A percentile compares a stretch with the other conserved stretches of the same genome.
Conservation (phyloP, 495 filamentous ascomycete genomes). For the Penicillium parvum region DNA sequence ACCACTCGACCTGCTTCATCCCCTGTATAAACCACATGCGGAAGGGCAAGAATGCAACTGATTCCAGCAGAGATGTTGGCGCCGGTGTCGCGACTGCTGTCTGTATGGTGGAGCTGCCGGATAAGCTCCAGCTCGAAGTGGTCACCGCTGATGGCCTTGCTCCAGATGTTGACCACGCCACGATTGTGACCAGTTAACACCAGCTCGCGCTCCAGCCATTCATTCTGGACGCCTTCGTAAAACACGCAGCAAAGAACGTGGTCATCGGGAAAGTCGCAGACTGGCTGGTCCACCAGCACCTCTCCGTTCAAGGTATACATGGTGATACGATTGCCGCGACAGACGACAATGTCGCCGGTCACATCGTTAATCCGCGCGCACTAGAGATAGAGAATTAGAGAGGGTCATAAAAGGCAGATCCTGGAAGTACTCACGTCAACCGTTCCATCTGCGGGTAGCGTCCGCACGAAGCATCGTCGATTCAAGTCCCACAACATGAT, state of each 20-base stretch:
- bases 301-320: constrained; percentile 91
- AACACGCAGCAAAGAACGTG: constrained; percentile 77
- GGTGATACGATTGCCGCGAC: constrained; percentile 63
- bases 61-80: constrained; percentile 77
- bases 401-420: neutral
- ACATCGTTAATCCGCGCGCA: constrained; percentile 86
- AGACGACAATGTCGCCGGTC: constrained; percentile 81
- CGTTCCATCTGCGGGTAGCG: constrained; percentile 52
- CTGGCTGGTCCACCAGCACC: constrained; percentile 70
- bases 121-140: constrained; percentile 59
- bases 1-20: constrained; percentile 85
- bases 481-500: constrained; percentile 94
- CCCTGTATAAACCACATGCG: constrained; percentile 83
- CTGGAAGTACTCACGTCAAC: constrained; percentile 43
- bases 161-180: constrained; percentile 78
- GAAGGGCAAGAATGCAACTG: constrained; percentile 80
- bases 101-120: constrained; percentile 78
- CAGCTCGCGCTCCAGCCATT: constrained; percentile 85
- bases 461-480: constrained; percentile 75
- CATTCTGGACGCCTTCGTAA: constrained; percentile 87
- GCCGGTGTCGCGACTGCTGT: constrained; percentile 65
- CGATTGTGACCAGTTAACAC: constrained; percentile 83
- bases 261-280: constrained; percentile 69
- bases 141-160: constrained; percentile 47
- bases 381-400: constrained; percentile 44